Evolutionary conservation across 257 asterid genomes (phyloP), one percentile per base, ranked within the genome.

Genomic region (Petunia secreta): DNA sequence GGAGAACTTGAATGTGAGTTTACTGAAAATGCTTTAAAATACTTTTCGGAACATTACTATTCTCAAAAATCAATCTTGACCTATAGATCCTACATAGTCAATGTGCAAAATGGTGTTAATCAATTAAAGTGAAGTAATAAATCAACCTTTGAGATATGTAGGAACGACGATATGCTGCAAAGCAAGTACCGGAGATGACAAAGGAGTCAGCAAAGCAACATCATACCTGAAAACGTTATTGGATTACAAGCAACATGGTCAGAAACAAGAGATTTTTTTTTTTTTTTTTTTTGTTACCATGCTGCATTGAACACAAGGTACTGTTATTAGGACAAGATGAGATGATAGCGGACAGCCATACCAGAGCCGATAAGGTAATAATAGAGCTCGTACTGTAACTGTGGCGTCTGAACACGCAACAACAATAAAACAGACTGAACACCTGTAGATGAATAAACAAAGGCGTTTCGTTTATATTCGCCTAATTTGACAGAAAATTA

Each of bases 331-430:
- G 52, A 64, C 8, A 64, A 40, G 53, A 14, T 44, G 50, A 78
- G 75, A 46, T 40, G 63, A 63, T 55, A 25, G 25, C 25, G 77
- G 34, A 2, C 14, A 36, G 38, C 80, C 88, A 15, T 83, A 95
- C 99, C 99, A 95, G 52, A 90, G 89, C 77, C 91, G 91, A 81
- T 79, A 87, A 79, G 99, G 97, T 88, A 95, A 83, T 89, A 93
- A 84, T 76, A 95, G 92, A 82, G 97, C 99, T 88, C 98, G 91
- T 80, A 93, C 81, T 75, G 94, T 88, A 81, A 93, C 91, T 8
- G 99, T 95, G 83, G 97, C 95, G 84, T 93, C 98, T 69, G 99
- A 95, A 87, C 94, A 92, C 86, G 99, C 97, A 87, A 92, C 93
- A 82, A 92, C 80, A 67, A 91, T 82, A 74, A 95, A 95, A 89